Evolutionary conservation across 768 basidiomycete species (phyloP), one percentile per base, ranked within the genome.

Genomic region (Thelephora ganbajun): DNA sequence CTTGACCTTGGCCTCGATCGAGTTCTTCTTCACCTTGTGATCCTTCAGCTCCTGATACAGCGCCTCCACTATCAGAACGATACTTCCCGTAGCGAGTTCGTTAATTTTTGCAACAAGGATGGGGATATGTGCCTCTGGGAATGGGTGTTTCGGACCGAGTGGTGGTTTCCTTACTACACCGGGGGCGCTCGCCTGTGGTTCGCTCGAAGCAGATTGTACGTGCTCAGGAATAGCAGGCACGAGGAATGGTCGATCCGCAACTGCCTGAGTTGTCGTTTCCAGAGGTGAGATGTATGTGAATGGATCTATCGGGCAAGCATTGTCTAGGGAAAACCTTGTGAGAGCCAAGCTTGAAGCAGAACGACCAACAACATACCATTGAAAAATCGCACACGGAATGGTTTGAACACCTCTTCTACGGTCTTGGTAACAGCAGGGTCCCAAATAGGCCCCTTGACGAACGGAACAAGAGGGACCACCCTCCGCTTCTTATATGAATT

Each of bases 381-480:
- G 57, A 97, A 73, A 9, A 92, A 63, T 54, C 83, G 83, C 53
- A 94, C 80, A 43, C 75, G 71, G 57, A 89, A 92, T 20, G 71
- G 66, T 23, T 75, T 75, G 61, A 94, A 83, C 5, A 80, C 73
- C 41, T 81, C 79, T 50, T 79, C 77, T 37, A 74, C 70, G 57
- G 81, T 81, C 16, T 72, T 64, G 2, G 85, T 84, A 50, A 93
- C 67, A 11, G 60, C 61, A 1, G 68, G 61, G 61, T 94, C 91
- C 79, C 83, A 92, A 49, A 73, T 73, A 23, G 92, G 90, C 2
- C 92, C 92, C 60, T 81, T 89, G 16, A 72, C 69, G 54, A 82
- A 88, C 13, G 90, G 83, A 3, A 89, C 74, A 12, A 97, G 72
- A 2, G 83, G 85, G 3, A 83, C 69, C 22, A 90, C 80, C 13